Percentiles rank a stretch among this genome's conserved stretches.
These are phyloP conservation scores for Myriosclerotinia duriaeana DNA, from an alignment of 2,329 filamentous ascomycete species.

Conservation along the genomic window DNA sequence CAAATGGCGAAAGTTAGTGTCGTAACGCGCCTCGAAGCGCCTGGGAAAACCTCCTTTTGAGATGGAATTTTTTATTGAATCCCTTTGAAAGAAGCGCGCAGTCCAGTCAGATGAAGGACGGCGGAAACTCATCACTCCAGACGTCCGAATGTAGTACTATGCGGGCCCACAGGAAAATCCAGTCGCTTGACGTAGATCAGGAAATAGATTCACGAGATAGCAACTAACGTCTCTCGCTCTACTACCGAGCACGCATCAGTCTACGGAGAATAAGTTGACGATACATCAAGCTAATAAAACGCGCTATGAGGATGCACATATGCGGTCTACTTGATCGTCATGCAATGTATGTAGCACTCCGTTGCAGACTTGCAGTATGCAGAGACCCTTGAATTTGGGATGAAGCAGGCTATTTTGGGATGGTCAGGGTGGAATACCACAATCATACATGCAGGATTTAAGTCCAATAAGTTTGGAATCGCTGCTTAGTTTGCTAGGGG, in stretches of 20 bases:
- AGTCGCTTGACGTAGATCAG: not conserved
- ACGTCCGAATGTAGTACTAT: not conserved
- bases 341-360: slow-evolving; percentile 1
- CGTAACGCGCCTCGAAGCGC: no score
- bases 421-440: not conserved
- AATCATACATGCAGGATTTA: not conserved
- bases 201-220: not conserved
- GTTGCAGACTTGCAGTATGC: not conserved
- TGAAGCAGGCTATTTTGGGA: not conserved
- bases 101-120: not conserved
- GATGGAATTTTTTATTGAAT: not conserved
- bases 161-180: not conserved
- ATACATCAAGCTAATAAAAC: slow-evolving; percentile 4
- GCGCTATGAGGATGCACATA: not conserved
- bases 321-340: not conserved
- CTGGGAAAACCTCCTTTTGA: not conserved
- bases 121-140: not conserved
- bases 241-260: not conserved
- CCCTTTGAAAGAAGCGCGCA: not conserved
- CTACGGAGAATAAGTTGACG: slow-evolving; percentile 8
- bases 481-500: not conserved
- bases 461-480: not conserved
- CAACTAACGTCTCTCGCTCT: not conserved
- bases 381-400: not conserved
- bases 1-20: not conserved